Evolutionary conservation across 345 rosid species (phyloP).

Genomic region (Moricandia moricandioides): DNA sequence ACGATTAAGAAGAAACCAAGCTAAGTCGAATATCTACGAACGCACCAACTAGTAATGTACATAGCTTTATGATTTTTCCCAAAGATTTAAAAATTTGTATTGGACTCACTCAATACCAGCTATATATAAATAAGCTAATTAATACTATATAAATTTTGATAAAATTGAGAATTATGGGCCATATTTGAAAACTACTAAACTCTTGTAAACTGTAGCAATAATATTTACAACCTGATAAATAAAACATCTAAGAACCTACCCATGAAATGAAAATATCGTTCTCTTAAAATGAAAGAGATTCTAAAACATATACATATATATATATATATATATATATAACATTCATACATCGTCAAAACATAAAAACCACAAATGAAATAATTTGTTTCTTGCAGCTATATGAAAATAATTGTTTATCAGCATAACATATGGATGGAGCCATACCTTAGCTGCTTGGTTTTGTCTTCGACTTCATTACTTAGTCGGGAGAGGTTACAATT

Average conservation of each 20-base stretch:
- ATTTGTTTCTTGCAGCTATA: too few relatives aligned
- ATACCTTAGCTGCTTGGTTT: conserved; percentile 53
- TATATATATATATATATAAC: too few relatives aligned
- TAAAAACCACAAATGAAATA: too few relatives aligned
- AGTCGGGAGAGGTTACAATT: conserved; percentile 49
- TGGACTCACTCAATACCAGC: not conserved
- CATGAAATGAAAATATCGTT: too few relatives aligned
- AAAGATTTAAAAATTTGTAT: not conserved
- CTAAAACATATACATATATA: too few relatives aligned
- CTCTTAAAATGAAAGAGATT: too few relatives aligned
- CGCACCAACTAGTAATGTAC: not conserved
- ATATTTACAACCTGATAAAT: not conserved
- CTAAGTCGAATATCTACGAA: not conserved
- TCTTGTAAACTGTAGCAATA: too few relatives aligned
- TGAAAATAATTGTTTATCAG: not conserved
- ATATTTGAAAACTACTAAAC: not conserved
- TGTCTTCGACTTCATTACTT: conserved; percentile 68
- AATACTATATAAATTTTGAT: not conserved
- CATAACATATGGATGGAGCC: conserved; percentile 9
- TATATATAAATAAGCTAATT: not conserved
- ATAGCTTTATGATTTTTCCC: not conserved
- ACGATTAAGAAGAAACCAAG: not conserved
- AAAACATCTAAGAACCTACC: not conserved
- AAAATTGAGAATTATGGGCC: not conserved
- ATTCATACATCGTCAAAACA: too few relatives aligned